Evolutionary conservation across 352 stramenopile genomes (phyloP).

Genomic region (Phytopythium helicoides): DNA sequence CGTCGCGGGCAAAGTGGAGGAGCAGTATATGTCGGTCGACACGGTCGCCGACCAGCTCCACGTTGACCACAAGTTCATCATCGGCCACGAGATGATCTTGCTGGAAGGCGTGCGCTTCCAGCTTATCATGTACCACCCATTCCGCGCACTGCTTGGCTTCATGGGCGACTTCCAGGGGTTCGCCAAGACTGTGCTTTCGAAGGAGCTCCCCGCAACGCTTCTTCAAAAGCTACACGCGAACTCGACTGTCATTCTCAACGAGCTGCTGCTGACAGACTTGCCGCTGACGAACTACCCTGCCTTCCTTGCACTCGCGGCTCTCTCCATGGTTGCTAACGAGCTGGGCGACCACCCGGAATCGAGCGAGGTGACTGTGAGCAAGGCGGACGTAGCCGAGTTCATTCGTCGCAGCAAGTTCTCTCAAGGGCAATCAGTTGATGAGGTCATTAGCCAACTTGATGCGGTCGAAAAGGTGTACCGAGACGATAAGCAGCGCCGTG

Average conservation of each 20-base stretch:
- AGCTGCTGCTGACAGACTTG: constrained; percentile 72
- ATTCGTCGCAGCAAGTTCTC: constrained; percentile 70
- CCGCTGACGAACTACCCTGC: constrained; percentile 64
- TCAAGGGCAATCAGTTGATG: constrained; percentile 40
- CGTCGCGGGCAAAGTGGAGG: constrained; percentile 87
- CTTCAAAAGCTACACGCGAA: constrained; percentile 82
- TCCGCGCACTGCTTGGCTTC: constrained; percentile 77
- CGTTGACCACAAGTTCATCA: constrained; percentile 84
- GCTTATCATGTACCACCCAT: constrained; percentile 89
- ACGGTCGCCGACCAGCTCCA: constrained; percentile 80
- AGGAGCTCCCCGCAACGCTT: constrained; percentile 58
- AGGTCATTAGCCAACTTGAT: constrained; percentile 31
- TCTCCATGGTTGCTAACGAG: constrained; percentile 56
- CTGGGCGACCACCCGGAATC: constrained; percentile 27
- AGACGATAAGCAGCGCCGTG: constrained; percentile 31
- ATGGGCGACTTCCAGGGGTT: constrained; percentile 81
- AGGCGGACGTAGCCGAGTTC: constrained; percentile 52
- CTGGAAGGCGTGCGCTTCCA: constrained; percentile 87
- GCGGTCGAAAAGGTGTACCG: constrained; percentile 33
- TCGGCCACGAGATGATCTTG: constrained; percentile 86
- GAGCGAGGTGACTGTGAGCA: constrained; percentile 23
- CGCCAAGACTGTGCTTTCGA: constrained; percentile 47
- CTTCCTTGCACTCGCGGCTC: constrained; percentile 63
- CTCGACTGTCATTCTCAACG: constrained; percentile 68
- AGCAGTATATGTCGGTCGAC: constrained; percentile 89